Evolutionary conservation across 768 basidiomycete species (phyloP).

Genomic region (Mycena metata): DNA sequence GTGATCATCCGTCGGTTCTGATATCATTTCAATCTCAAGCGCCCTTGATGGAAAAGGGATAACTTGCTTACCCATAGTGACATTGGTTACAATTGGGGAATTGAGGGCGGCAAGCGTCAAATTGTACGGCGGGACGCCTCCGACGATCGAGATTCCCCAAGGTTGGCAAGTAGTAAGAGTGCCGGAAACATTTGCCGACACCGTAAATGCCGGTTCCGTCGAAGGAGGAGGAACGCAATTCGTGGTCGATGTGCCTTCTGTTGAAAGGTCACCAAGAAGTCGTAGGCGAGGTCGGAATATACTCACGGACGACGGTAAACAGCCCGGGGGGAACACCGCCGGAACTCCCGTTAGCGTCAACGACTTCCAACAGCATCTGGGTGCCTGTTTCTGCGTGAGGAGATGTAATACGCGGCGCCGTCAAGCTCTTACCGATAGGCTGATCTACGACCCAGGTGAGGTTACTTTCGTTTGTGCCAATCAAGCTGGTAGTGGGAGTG

Average conservation of each 20-base stretch:
- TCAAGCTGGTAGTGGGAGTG: conserved; percentile 42
- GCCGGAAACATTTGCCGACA: conserved; percentile 52
- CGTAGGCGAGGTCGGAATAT: not conserved
- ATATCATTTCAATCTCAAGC: not conserved
- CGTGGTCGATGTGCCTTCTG: conserved; percentile 48
- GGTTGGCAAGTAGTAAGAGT: conserved; percentile 54
- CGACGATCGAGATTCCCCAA: conserved; percentile 56
- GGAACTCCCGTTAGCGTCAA: conserved; percentile 53
- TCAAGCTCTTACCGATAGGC: conserved; percentile 45
- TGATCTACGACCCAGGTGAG: conserved; percentile 53
- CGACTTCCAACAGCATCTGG: conserved; percentile 51
- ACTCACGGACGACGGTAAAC: conserved; percentile 52
- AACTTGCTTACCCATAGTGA: conserved; percentile 47
- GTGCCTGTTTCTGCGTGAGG: conserved; percentile 46
- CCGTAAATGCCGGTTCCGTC: conserved; percentile 46
- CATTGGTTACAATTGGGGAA: conserved; percentile 53
- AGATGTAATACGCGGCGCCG: not conserved
- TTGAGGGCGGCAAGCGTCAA: conserved; percentile 51
- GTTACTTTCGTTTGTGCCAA: conserved; percentile 46
- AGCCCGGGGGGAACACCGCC: conserved; percentile 48
- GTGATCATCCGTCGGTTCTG: conserved; percentile 41
- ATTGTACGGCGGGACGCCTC: conserved; percentile 57
- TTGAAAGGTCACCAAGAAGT: conserved; percentile 8
- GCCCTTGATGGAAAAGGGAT: not conserved
- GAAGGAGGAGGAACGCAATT: conserved; percentile 46